A percentile compares a stretch with the other conserved stretches of the same genome.
Conservation (phyloP, 441 rosid genomes). For the Euphorbia corollata region DNA sequence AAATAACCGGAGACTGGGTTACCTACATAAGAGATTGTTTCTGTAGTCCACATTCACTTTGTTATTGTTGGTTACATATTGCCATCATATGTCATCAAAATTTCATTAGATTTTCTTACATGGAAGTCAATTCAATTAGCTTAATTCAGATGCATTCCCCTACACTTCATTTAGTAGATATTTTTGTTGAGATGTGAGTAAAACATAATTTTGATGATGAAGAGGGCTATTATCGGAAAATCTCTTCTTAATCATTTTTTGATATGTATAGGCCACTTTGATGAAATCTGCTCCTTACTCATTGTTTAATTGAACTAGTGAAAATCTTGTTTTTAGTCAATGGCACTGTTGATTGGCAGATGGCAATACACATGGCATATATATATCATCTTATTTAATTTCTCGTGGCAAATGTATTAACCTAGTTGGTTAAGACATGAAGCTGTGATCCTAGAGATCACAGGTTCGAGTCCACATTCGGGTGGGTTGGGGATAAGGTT, state of each 20-base stretch:
- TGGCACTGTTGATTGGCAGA: not conserved
- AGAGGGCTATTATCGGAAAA: not conserved
- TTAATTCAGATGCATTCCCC: not conserved
- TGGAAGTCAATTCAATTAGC: not conserved
- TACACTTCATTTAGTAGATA: not conserved
- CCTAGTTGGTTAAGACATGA: too few relatives aligned
- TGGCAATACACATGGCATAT: not conserved
- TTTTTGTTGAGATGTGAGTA: not conserved
- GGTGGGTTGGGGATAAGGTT: too few relatives aligned
- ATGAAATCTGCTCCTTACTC: not conserved
- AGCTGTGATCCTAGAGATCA: too few relatives aligned
- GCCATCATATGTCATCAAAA: not conserved
- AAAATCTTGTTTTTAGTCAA: not conserved
- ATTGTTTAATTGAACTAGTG: not conserved
- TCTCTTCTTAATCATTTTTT: not conserved
- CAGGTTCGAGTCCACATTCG: too few relatives aligned
- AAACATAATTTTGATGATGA: not conserved
- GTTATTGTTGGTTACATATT: not conserved
- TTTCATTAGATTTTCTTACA: not conserved
- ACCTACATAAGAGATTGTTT: not conserved
- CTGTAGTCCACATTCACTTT: not conserved
- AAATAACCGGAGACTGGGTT: not conserved
- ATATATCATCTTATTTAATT: not conserved
- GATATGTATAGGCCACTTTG: not conserved
- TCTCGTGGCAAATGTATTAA: too few relatives aligned